A percentile compares a stretch with the other conserved stretches of the same genome.
Evolutionary conservation across 176 grass and related monocot species (phyloP).

Genomic region (Urochloa ruziziensis): DNA sequence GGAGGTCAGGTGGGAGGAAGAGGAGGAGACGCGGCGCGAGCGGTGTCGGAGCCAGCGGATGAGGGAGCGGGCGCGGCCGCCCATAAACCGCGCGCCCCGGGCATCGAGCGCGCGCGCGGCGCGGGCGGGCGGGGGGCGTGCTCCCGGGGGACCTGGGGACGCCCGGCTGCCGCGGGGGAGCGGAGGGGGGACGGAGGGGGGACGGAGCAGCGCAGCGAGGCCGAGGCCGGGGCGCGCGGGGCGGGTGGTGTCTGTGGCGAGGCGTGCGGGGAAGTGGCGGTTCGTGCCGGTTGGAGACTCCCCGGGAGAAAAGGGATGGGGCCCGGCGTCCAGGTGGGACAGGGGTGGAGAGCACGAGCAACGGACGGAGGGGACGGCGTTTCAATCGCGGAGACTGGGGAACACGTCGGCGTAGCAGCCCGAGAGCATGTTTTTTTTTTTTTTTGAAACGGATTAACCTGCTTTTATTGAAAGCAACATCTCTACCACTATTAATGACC

Average conservation of each 20-base stretch:
- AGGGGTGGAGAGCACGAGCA: constrained; percentile 7
- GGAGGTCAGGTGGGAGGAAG: constrained; percentile 34
- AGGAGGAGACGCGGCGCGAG: constrained; percentile 61
- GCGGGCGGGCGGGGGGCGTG: background rate
- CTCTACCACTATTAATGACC: too few species aligned
- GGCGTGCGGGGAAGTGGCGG: constrained; percentile 13
- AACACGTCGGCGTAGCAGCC: background rate
- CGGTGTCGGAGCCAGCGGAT: constrained; percentile 70
- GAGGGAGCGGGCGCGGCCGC: constrained; percentile 47
- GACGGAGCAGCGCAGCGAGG: constrained; percentile 4
- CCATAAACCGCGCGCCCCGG: constrained; percentile 44
- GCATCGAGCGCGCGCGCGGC: constrained; percentile 35
- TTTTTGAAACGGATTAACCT: too few species aligned
- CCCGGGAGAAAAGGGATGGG: background rate
- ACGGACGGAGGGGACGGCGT: background rate
- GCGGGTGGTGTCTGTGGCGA: background rate
- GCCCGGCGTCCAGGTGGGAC: background rate
- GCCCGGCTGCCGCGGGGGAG: constrained; percentile 33
- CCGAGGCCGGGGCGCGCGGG: constrained; percentile 12
- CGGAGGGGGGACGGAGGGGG: background rate
- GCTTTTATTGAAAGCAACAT: too few species aligned
- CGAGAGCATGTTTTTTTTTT: background rate
- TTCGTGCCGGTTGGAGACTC: background rate
- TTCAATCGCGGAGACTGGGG: background rate
- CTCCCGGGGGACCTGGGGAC: constrained; percentile 18